Base-by-base conservation (phyloP, 2,329 filamentous ascomycete species). In the Fusarium udum region DNA sequence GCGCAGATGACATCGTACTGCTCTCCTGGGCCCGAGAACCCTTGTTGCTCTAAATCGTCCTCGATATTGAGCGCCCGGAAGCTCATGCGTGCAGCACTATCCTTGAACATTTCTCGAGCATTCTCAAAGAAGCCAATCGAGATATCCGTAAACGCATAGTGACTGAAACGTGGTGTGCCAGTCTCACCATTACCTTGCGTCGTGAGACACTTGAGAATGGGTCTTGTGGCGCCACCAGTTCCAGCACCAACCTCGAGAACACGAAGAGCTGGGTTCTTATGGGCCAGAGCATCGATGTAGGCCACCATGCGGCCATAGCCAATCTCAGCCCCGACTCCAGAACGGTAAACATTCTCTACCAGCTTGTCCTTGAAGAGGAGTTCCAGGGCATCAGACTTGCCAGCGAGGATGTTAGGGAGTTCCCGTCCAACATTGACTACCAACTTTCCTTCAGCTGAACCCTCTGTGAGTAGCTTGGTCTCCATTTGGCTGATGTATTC, bases 41-140 rank as follows among this genome's bases (percentile, higher is more conserved):
- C 63, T 42, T 66, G 57, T 13, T 48, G 32, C 10, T 46, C 46
- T 4, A 58, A 3, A 5, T 40, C 31, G 2, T 45, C 34, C 48
- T 62, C 63, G 9, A 62, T 20, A 28, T 66, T 61, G 26, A 66
- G 48, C 6, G 63, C 49, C 7, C 59, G 59, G 63, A 62, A 61
- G 8, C 34, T 62, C 57, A 61, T 61, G 5, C 57, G 48, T 1
- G 43, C 26, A 11, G 32, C 42, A 32, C 36, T 37, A 15, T 43
- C 37, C 22, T 52, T 40, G 31, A 66, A 62, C 52, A 61, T 45
- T 16, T 62, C 62, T 32, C 58, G 37, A 14, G 48, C 62, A 7
- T 61, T 61, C n/a, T 65, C 56, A 13, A 61, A 65, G 45, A 53
- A 60, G 4, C 48, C 62, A 15, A 49, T 45, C 31, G 57, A 53